These are phyloP conservation scores for Trichoderma gamsii DNA, from an alignment of 495 filamentous ascomycete genomes.

Conservation along the genomic window DNA sequence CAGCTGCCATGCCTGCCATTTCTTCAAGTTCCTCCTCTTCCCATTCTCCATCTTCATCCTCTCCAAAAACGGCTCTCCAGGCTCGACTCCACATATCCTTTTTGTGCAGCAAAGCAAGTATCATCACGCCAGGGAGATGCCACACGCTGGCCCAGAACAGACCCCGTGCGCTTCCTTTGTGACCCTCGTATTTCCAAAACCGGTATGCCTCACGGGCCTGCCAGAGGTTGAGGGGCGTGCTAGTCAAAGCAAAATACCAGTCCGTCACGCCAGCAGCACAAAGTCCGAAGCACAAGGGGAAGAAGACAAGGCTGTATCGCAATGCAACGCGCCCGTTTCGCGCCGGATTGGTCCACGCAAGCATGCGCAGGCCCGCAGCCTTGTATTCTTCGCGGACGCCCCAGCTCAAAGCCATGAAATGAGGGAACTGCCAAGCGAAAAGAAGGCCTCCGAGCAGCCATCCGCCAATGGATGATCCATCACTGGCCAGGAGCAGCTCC, in stretches of 20 bases:
- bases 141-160: constrained; percentile 98
- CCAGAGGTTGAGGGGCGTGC: constrained; percentile 80
- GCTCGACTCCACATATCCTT: constrained; percentile 87
- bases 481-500: constrained; percentile 59
- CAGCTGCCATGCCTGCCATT: constrained; percentile 17
- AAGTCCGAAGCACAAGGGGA: constrained; percentile 79
- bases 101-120: constrained; percentile 88
- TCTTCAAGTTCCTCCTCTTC: constrained; percentile 28
- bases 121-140: constrained; percentile 87
- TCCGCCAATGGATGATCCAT: constrained; percentile 61
- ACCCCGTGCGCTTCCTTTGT: constrained; percentile 72
- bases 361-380: constrained; percentile 82
- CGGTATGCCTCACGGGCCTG: constrained; percentile 70
- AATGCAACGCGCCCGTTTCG: constrained; percentile 80
- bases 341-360: constrained; percentile 79
- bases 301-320: constrained; percentile 78
- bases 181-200: constrained; percentile 75
- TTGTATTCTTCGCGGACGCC: constrained; percentile 84
- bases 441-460: constrained; percentile 82
- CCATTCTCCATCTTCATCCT: constrained; percentile 42
- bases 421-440: constrained; percentile 96
- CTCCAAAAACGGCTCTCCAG: constrained; percentile 62
- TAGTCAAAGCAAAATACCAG: constrained; percentile 75
- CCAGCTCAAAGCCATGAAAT: constrained; percentile 91
- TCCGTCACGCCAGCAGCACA: constrained; percentile 82